Evolutionary conservation across 257 asterid species (phyloP).

Genomic region (Capsicum baccatum): DNA sequence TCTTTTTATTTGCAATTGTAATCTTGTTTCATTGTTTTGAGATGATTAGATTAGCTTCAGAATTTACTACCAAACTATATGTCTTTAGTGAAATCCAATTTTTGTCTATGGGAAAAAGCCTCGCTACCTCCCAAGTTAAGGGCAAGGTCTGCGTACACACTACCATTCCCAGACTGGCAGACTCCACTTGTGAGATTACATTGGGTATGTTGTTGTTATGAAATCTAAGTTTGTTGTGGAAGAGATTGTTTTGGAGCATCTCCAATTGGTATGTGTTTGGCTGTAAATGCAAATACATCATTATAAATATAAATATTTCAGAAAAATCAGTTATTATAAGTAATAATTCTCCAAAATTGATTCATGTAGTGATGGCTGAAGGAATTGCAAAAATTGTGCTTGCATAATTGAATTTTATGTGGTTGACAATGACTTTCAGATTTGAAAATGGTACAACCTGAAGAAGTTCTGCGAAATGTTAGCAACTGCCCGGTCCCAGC

Average conservation of each 20-base stretch:
- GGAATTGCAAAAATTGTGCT: not conserved
- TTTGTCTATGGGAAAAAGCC: not conserved
- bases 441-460: not conserved
- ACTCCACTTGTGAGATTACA: not conserved
- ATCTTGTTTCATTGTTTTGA: too few species aligned
- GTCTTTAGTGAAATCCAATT: slow-evolving; percentile 2
- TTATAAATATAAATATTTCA: not conserved
- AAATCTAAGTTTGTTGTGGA: not conserved
- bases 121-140: not conserved
- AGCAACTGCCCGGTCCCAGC: not conserved
- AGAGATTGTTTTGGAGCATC: not conserved
- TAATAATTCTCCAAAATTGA: not conserved
- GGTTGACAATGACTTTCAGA: not conserved
- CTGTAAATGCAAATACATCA: not conserved
- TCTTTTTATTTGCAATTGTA: too few species aligned
- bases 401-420: not conserved
- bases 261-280: not conserved
- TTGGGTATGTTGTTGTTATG: not conserved
- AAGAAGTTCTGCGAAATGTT: not conserved
- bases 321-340: not conserved
- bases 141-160: not conserved
- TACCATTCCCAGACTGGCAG: not conserved
- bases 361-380: not conserved
- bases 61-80: not conserved
- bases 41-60: not conserved